Percentiles rank a stretch among this genome's conserved stretches.
phyloP scores from a whole-genome alignment of 805 yeast genomes.

The Saccharomycopsis synnaedendra region DNA sequence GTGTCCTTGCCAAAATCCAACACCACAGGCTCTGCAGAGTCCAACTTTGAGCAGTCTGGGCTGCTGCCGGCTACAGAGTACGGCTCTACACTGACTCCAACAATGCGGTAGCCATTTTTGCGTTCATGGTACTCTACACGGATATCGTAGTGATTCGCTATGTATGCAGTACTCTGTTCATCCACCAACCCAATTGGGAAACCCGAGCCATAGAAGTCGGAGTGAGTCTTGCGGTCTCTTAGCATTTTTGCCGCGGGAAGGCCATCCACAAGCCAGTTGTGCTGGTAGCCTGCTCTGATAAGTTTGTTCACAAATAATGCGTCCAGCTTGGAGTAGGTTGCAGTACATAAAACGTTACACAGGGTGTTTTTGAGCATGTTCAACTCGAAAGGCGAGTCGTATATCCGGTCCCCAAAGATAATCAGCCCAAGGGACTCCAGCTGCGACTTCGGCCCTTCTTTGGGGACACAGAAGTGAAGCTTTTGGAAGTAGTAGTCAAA shows the following conservation, averaged over 20 bases:
- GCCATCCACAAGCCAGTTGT: conserved; percentile 93
- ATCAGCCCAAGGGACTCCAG: conserved; percentile 88
- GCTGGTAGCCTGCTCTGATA: conserved; percentile 72
- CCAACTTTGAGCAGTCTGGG: conserved; percentile 4
- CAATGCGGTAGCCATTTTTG: conserved; percentile 67
- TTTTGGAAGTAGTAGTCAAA: conserved; percentile 76
- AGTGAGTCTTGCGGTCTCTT: conserved; percentile 43
- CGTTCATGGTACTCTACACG: conserved; percentile 74
- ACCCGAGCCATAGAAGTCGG: conserved; percentile 67
- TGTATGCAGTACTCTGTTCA: conserved; percentile 40
- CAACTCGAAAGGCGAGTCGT: conserved; percentile 80
- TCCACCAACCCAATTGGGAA: conserved; percentile 69
- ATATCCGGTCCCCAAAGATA: conserved; percentile 90
- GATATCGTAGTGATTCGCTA: conserved; percentile 76
- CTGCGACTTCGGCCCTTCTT: conserved; percentile 43
- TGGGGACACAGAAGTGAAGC: conserved; percentile 77
- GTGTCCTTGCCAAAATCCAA: conserved; percentile 41
- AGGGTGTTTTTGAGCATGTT: conserved; percentile 61
- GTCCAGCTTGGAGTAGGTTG: conserved; percentile 50
- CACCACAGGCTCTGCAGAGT: conserved; percentile 26
- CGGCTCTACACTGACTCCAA: conserved; percentile 78
- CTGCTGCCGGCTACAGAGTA: conserved; percentile 31
- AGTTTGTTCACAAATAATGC: conserved; percentile 66
- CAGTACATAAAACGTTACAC: conserved; percentile 59
- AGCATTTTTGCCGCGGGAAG: conserved; percentile 75